Conservation (phyloP, 148 eudicot genomes). For the Cornus florida region DNA sequence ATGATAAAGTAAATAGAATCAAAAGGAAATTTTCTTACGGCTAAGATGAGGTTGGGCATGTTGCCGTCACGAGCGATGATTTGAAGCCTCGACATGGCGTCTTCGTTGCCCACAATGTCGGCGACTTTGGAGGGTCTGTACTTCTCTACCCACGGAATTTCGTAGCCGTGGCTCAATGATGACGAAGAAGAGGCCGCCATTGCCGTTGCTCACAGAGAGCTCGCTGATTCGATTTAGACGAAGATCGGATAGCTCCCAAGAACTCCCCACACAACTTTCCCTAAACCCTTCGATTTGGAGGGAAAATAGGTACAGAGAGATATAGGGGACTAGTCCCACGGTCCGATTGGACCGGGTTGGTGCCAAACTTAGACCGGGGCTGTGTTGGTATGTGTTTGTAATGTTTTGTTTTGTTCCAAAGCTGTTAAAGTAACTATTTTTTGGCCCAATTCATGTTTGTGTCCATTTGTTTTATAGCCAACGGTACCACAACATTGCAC, state of each 20-base stretch:
- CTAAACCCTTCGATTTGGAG: slow-evolving; percentile 19
- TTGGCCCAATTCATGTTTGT: too few species aligned
- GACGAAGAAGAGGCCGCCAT: slow-evolving; percentile 56
- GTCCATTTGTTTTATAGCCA: too few species aligned
- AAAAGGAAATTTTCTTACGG: slow-evolving; percentile 32
- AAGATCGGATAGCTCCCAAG: neutral
- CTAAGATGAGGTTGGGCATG: slow-evolving; percentile 88
- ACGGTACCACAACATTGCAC: too few species aligned
- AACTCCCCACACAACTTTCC: neutral
- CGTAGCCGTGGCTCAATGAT: slow-evolving; percentile 41
- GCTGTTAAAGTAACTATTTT: too few species aligned
- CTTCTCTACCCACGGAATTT: slow-evolving; percentile 97
- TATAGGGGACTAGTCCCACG: too few species aligned
- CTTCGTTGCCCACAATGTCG: slow-evolving; percentile 94
- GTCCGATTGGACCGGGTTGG: too few species aligned
- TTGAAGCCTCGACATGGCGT: slow-evolving; percentile 86
- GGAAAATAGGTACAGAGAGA: neutral
- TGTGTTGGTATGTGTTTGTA: too few species aligned
- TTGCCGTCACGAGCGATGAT: slow-evolving; percentile 96
- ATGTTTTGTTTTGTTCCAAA: too few species aligned
- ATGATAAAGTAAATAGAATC: neutral
- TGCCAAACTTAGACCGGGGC: too few species aligned
- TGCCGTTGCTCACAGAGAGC: neutral
- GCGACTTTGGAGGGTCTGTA: slow-evolving; percentile 72
- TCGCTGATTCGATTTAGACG: neutral